Conservation (phyloP, 768 basidiomycete genomes). For the Infundibulicybe gibba region DNA sequence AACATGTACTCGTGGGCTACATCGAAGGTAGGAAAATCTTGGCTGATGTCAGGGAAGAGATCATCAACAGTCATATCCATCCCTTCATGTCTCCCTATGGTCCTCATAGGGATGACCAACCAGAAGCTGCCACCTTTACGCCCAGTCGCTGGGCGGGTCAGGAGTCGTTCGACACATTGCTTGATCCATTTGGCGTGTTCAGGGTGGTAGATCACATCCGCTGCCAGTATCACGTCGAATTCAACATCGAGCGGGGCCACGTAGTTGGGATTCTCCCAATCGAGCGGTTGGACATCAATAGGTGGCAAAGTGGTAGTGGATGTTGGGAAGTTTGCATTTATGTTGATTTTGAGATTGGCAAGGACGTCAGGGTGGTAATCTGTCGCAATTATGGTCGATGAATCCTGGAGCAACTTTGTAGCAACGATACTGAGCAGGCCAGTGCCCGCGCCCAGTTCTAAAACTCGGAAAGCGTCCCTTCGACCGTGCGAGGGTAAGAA, state of each 20-base stretch:
- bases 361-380: conserved; percentile 81
- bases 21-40: conserved; percentile 1
- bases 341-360: conserved; percentile 59
- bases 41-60: conserved; percentile 40
- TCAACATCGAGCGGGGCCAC: conserved; percentile 29
- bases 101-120: conserved; percentile 70
- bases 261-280: conserved; percentile 55
- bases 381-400: conserved; percentile 52
- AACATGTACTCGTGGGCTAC: conserved; percentile 22
- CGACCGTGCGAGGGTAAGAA: conserved; percentile 28
- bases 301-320: conserved; percentile 9
- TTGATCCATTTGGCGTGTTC: conserved; percentile 70
- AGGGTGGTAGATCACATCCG: conserved; percentile 77
- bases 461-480: conserved; percentile 34
- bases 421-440: conserved; percentile 75
- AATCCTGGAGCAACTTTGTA: conserved; percentile 32
- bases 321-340: conserved; percentile 43
- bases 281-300: conserved; percentile 48
- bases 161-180: conserved; percentile 49
- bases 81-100: conserved; percentile 58
- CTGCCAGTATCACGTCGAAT: conserved; percentile 73
- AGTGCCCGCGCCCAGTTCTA: conserved; percentile 87
- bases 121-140: conserved; percentile 53
- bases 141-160: conserved; percentile 26
- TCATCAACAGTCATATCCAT: conserved; percentile 53